Conservation (phyloP, 345 rosid species). For the Salix exigua region DNA sequence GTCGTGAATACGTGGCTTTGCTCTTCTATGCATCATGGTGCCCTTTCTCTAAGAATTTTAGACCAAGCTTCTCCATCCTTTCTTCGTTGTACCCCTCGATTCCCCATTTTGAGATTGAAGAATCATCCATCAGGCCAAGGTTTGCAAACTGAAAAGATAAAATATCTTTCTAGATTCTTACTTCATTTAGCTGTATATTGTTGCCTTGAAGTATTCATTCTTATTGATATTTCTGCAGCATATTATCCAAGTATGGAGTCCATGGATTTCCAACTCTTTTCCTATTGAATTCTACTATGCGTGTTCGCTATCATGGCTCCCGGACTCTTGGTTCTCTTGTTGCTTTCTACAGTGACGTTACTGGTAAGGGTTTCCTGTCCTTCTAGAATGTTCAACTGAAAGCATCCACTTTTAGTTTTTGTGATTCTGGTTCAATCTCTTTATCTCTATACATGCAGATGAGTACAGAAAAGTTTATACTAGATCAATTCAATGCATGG, state of each 20-base stretch:
- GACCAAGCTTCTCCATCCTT: conserved; percentile 62
- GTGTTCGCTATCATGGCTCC: conserved; percentile 61
- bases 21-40: conserved; percentile 97
- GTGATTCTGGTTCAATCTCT: not conserved
- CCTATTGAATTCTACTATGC: conserved; percentile 73
- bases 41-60: conserved; percentile 76
- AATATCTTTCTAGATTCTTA: not conserved
- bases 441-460: not conserved
- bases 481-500: not conserved
- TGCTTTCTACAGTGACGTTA: conserved; percentile 62
- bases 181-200: not conserved
- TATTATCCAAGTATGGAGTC: conserved; percentile 88
- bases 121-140: conserved; percentile 86
- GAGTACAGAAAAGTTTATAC: not conserved
- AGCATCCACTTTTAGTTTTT: not conserved
- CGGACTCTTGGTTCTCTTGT: conserved; percentile 68
- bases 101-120: conserved; percentile 75
- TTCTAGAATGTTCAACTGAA: not conserved
- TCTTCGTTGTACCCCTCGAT: conserved; percentile 63
- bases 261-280: conserved; percentile 89
- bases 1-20: conserved; percentile 62
- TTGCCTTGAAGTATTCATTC: conserved; percentile 8
- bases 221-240: conserved; percentile 50
- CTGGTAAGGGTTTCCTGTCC: conserved; percentile 47
- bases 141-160: conserved; percentile 22